These are phyloP conservation scores for Chlorella sp. DNA, from an alignment of 139 green algal species.

Conservation along the genomic window DNA sequence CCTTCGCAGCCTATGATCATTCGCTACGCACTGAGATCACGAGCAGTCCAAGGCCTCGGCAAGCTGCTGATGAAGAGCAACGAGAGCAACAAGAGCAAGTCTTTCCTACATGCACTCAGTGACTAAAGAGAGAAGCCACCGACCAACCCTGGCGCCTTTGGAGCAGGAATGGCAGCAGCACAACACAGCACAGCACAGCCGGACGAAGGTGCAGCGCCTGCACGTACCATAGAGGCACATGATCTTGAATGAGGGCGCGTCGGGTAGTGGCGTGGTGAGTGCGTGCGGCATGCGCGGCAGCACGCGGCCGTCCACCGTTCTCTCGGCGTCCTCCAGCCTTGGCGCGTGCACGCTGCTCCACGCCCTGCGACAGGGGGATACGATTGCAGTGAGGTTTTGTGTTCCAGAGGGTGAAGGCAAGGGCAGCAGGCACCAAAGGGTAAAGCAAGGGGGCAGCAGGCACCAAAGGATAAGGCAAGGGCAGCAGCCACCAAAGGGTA, in stretches of 20 bases:
- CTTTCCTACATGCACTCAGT: neutral
- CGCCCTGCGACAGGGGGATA: too few relatives aligned
- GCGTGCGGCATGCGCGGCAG: slow-evolving; percentile 24
- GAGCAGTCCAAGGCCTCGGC: neutral
- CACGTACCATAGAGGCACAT: slow-evolving; percentile 62
- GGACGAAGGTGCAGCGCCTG: too few relatives aligned
- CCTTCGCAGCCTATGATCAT: neutral
- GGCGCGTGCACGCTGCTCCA: too few relatives aligned
- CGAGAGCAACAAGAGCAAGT: neutral
- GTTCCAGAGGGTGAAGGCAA: too few relatives aligned
- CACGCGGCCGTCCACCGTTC: too few relatives aligned
- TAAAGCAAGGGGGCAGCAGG: too few relatives aligned
- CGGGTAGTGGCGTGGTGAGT: slow-evolving; percentile 45
- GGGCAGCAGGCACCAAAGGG: too few relatives aligned
- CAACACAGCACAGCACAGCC: too few relatives aligned
- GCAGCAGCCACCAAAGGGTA: too few relatives aligned
- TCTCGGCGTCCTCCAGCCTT: too few relatives aligned
- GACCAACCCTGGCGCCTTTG: neutral
- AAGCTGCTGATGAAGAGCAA: neutral
- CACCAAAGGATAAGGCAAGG: too few relatives aligned
- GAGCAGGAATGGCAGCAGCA: neutral
- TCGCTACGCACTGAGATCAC: neutral
- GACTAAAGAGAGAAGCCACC: neutral
- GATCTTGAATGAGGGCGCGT: slow-evolving; percentile 48
- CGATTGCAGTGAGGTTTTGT: too few relatives aligned